Conservation (phyloP, 768 basidiomycete species). For the Amanita pallidorosea region DNA sequence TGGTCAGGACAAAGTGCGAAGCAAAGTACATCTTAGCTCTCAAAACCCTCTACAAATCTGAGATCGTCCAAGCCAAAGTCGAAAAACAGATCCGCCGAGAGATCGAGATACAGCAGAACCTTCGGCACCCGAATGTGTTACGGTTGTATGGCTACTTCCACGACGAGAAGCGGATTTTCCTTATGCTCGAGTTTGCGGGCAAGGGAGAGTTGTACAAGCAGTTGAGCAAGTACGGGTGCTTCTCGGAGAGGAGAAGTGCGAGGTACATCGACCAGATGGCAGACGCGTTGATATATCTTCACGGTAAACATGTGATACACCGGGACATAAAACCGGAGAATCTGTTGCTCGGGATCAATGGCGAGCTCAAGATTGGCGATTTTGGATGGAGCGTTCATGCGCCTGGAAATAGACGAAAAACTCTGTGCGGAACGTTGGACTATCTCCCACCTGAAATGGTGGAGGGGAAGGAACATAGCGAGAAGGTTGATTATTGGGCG, state of each 20-base stretch:
- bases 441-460: slow-evolving; percentile 99
- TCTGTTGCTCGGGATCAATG: slow-evolving; percentile 85
- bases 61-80: slow-evolving; percentile 83
- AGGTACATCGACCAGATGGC: slow-evolving; percentile 98
- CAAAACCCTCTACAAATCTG: slow-evolving; percentile 94
- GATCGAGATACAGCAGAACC: slow-evolving; percentile 96
- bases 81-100: slow-evolving; percentile 97
- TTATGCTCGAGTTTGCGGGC: slow-evolving; percentile 96
- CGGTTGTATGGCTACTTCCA: slow-evolving; percentile 97
- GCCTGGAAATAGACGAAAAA: slow-evolving; percentile 79
- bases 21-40: slow-evolving; percentile 93
- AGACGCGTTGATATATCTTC: slow-evolving; percentile 86
- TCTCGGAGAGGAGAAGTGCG: slow-evolving; percentile 80
- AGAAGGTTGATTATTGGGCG: slow-evolving; percentile 93
- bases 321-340: slow-evolving; percentile 99
- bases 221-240: slow-evolving; percentile 74
- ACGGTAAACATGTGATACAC: slow-evolving; percentile 95
- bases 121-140: slow-evolving; percentile 90
- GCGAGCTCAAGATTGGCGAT: slow-evolving; percentile 96
- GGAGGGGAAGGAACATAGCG: slow-evolving; percentile 79
- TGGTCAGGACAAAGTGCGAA: slow-evolving; percentile 85
- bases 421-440: slow-evolving; percentile 92
- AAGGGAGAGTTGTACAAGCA: slow-evolving; percentile 98
- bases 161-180: slow-evolving; percentile 93
- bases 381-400: slow-evolving; percentile 99